Evolutionary conservation across 768 basidiomycete genomes (phyloP), one percentile per base, ranked within the genome.

Genomic region (Coprinellus micaceus): DNA sequence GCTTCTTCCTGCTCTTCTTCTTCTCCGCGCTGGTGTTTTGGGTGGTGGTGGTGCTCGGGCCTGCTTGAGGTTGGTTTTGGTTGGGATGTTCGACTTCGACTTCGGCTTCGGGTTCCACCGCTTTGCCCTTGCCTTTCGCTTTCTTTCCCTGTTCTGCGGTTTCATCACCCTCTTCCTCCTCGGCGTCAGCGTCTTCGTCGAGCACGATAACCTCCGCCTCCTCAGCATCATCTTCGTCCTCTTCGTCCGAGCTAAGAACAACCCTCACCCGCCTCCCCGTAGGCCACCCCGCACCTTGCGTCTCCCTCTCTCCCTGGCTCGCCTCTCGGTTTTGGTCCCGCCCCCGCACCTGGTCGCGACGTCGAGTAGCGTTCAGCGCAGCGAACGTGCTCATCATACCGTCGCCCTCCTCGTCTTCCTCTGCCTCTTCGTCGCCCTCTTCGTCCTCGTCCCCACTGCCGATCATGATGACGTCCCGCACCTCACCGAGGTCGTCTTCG

Each of bases 1-100:
- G 66, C 74, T 1, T 61, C 61, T 48, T 71, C 51, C 19, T 25
- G 21, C 36, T 86, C 73, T 76, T 85, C 36, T 85, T 86, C 22
- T 78, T 78, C 72, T 61, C 79, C 61, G 52, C n/a, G n/a, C n/a
- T n/a, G n/a, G n/a, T n/a, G n/a, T n/a, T n/a, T n/a, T n/a, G n/a
- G n/a, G n/a, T n/a, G n/a, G n/a, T n/a, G n/a, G n/a, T n/a, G n/a
- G n/a, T n/a, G n/a, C n/a, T n/a, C n/a, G n/a, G n/a, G n/a, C n/a
- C n/a, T n/a, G n/a, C n/a, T n/a, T n/a, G n/a, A n/a, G n/a, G n/a
- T n/a, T n/a, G n/a, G n/a, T n/a, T n/a, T n/a, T n/a, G n/a, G n/a
- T n/a, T n/a, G n/a, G n/a, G n/a, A n/a, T n/a, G n/a, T n/a, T n/a
- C n/a, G n/a, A n/a, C n/a, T n/a, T n/a, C n/a, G n/a, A n/a, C n/a